Conservation (phyloP, 768 basidiomycete species). For the Dacryopinax spathularia region DNA sequence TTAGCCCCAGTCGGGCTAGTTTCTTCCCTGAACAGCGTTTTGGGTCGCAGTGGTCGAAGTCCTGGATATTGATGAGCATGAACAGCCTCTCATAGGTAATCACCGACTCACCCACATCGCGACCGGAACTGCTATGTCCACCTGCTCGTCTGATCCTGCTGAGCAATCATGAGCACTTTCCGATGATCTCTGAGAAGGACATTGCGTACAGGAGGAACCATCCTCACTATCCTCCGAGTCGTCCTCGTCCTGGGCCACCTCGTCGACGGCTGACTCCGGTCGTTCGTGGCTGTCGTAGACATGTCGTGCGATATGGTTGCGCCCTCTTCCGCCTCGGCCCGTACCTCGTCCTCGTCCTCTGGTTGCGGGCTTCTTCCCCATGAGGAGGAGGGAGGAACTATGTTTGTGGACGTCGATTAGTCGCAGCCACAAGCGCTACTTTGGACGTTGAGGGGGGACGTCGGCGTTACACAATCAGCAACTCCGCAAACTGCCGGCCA, state of each 20-base stretch:
- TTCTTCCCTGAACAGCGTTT: conserved; percentile 79
- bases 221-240: conserved; percentile 24
- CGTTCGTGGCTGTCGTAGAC: conserved; percentile 25
- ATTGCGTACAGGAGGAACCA: not conserved
- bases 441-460: too few relatives aligned
- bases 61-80: conserved; percentile 35
- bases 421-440: too few relatives aligned
- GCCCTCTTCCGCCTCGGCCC: conserved; percentile 6
- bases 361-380: conserved; percentile 8
- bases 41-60: conserved; percentile 96
- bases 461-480: too few relatives aligned
- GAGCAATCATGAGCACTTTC: conserved; percentile 4
- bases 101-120: conserved; percentile 84
- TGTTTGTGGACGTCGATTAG: too few relatives aligned
- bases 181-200: conserved; percentile 8
- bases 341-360: conserved; percentile 5
- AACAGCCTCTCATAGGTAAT: not conserved
- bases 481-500: too few relatives aligned
- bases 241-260: conserved; percentile 28
- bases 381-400: too few relatives aligned
- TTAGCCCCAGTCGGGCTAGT: conserved; percentile 68
- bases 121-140: conserved; percentile 47
- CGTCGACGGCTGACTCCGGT: conserved; percentile 47
- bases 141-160: conserved; percentile 20
- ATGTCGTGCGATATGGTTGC: conserved; percentile 7